Conservation (phyloP, 1,284 basidiomycete genomes). For the Malassezia arunalokei region DNA sequence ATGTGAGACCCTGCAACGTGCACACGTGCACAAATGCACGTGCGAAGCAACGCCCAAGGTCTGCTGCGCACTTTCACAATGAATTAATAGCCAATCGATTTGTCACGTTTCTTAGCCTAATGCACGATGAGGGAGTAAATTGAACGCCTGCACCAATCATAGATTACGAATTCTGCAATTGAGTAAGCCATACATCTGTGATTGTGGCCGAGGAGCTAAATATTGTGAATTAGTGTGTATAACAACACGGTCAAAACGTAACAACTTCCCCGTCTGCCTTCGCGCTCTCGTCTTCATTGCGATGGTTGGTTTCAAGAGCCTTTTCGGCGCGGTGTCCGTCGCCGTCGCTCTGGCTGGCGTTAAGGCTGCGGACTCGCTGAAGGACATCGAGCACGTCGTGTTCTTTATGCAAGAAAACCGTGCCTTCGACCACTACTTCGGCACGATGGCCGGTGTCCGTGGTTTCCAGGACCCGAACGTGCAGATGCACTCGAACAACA, state of each 20-base stretch:
- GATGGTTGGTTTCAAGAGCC: slow-evolving; percentile 3
- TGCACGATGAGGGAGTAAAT: not conserved
- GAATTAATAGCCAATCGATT: not conserved
- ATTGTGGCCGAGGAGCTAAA: too few species aligned
- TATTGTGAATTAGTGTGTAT: too few species aligned
- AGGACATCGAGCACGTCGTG: slow-evolving; percentile 18
- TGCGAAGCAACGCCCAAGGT: not conserved
- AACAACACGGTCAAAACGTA: not conserved
- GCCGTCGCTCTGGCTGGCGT: not conserved
- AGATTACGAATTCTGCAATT: not conserved
- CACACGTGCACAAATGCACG: not conserved
- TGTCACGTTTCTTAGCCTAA: not conserved
- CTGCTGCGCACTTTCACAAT: not conserved
- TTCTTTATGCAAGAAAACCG: slow-evolving; percentile 38
- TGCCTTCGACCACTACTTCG: slow-evolving; percentile 40
- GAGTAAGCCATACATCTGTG: not conserved
- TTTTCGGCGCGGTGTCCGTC: not conserved
- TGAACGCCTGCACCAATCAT: not conserved
- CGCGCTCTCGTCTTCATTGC: not conserved
- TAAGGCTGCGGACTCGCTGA: not conserved
- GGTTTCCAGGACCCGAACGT: slow-evolving; percentile 37
- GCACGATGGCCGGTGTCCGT: slow-evolving; percentile 27
- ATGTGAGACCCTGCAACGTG: too few species aligned
- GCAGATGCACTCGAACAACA: slow-evolving; percentile 13
- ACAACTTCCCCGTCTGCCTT: not conserved